phyloP scores from a whole-genome alignment of 495 filamentous ascomycete genomes.

The Aspergillus avenaceus region DNA sequence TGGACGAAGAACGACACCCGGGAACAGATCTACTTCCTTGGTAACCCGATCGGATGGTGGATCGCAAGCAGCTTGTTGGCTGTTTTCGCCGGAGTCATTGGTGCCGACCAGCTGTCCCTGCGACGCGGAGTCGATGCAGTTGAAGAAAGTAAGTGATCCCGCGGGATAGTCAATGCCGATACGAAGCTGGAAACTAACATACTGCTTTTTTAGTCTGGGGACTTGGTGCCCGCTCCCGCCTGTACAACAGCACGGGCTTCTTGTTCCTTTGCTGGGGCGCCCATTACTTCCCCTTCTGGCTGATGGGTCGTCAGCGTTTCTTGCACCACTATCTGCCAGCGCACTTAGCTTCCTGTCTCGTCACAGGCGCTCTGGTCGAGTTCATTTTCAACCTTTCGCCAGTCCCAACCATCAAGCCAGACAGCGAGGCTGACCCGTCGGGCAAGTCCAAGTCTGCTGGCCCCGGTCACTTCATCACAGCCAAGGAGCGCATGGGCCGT shows the following conservation, averaged over 20 bases:
- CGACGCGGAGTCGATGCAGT: constrained; percentile 89
- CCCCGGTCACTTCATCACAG: constrained; percentile 53
- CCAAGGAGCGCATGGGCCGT: constrained; percentile 73
- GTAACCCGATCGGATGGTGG: constrained; percentile 98
- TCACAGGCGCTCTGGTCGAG: constrained; percentile 93
- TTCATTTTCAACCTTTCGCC: constrained; percentile 93
- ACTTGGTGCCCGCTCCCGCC: constrained; percentile 80
- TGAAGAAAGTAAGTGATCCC: constrained; percentile 74
- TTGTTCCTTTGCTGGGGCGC: constrained; percentile 88
- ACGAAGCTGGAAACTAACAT: constrained; percentile 7
- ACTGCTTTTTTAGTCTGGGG: constrained; percentile 31
- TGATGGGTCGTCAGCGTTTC: constrained; percentile 74
- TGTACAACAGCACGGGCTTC: constrained; percentile 98
- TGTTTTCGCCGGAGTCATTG: constrained; percentile 88
- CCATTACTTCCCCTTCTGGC: constrained; percentile 70
- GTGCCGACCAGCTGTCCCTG: constrained; percentile 87
- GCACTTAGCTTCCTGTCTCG: constrained; percentile 86
- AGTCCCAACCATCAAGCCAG: constrained; percentile 37
- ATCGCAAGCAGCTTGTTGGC: constrained; percentile 85
- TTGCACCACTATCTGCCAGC: constrained; percentile 79
- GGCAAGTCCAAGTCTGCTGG: constrained; percentile 34
- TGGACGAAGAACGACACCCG: constrained; percentile 97
- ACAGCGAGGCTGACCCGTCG: constrained; percentile 45
- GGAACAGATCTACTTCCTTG: constrained; percentile 97
- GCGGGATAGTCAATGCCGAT: not conserved